Evolutionary conservation across 2,329 filamentous ascomycete genomes (phyloP).

Genomic region (Claviceps citrina): DNA sequence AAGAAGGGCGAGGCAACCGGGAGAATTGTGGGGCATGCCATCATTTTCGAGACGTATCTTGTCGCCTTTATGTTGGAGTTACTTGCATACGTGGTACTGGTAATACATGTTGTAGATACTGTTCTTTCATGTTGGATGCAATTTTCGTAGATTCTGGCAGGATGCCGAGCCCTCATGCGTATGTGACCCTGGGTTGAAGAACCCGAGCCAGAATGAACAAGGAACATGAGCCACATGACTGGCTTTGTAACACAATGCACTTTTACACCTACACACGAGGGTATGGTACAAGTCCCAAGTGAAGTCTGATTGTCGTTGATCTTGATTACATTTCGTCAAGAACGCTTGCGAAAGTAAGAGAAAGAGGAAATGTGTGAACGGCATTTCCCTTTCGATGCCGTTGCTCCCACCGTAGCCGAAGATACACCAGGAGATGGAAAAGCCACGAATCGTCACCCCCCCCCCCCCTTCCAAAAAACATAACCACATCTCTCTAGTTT

Average conservation of each 20-base stretch:
- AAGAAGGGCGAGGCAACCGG: too few relatives aligned
- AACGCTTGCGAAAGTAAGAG: constrained; percentile 16
- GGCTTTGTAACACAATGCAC: neutral
- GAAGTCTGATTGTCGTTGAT: constrained; percentile 4
- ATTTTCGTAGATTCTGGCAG: too few relatives aligned
- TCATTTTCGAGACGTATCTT: too few relatives aligned
- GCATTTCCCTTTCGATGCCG: constrained; percentile 23
- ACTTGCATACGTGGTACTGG: too few relatives aligned
- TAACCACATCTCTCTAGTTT: constrained; percentile 6
- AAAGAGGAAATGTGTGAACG: constrained; percentile 18
- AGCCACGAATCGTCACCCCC: constrained; percentile 22
- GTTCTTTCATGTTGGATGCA: too few relatives aligned
- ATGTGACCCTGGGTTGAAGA: too few relatives aligned
- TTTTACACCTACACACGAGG: neutral
- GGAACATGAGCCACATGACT: neutral
- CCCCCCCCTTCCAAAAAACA: constrained; percentile 10
- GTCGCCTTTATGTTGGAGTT: too few relatives aligned
- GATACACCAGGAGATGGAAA: constrained; percentile 24
- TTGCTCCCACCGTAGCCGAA: constrained; percentile 23
- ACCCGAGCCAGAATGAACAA: too few relatives aligned
- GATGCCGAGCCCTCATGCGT: too few relatives aligned
- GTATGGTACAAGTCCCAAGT: neutral
- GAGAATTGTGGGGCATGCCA: too few relatives aligned
- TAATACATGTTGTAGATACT: too few relatives aligned
- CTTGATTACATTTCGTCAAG: constrained; percentile 21